phyloP scores from a whole-genome alignment of 371 early-diverging fungal species.

The Mucor racemosus region DNA sequence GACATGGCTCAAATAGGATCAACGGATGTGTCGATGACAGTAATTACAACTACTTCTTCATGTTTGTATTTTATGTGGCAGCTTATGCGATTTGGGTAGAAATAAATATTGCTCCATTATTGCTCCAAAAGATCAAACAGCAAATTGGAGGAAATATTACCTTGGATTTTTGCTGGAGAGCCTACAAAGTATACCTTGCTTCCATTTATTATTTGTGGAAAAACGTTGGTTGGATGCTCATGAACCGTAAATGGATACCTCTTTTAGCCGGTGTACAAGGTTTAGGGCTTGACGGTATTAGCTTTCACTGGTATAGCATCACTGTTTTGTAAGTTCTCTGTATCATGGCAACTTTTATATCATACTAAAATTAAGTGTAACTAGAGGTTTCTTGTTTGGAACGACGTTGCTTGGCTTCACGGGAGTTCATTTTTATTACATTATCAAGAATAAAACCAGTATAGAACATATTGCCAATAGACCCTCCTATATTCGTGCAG shows the following conservation, averaged over 20 bases:
- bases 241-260: conserved; percentile 14
- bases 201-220: conserved; percentile 23
- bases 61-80: conserved; percentile 29
- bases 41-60: conserved; percentile 28
- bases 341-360: background rate
- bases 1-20: conserved; percentile 15
- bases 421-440: conserved; percentile 40
- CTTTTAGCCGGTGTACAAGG: conserved; percentile 16
- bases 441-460: conserved; percentile 43
- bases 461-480: conserved; percentile 47
- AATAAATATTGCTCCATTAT: conserved; percentile 7
- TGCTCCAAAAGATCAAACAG: background rate
- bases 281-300: background rate
- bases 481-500: conserved; percentile 29
- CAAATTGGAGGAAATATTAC: conserved; percentile 16
- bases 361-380: background rate
- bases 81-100: conserved; percentile 13
- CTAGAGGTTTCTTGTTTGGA: conserved; percentile 26
- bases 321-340: conserved; percentile 17
- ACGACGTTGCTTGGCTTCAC: conserved; percentile 38
- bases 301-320: conserved; percentile 19
- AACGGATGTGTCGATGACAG: conserved; percentile 31
- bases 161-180: conserved; percentile 14
- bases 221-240: conserved; percentile 5
- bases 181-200: conserved; percentile 20